These are phyloP conservation scores for Phytophthora crassamura DNA, from an alignment of 352 stramenopile species.

Conservation along the genomic window DNA sequence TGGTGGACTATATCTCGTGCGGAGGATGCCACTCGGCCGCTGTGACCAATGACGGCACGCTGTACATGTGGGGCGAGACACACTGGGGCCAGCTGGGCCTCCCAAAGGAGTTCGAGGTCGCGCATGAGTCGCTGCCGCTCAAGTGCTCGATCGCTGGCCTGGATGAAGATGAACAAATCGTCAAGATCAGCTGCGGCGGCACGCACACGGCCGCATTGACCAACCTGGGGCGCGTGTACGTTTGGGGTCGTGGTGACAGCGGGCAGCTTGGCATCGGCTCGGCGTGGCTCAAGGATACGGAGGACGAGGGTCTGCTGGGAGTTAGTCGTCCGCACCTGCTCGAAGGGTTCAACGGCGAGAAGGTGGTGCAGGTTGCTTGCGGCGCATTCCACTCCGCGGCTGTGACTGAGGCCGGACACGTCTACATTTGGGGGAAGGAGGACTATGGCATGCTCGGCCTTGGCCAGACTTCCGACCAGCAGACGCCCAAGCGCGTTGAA, in stretches of 20 bases:
- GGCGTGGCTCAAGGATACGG: conserved; percentile 66
- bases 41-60: conserved; percentile 64
- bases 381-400: conserved; percentile 85
- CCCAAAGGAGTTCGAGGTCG: conserved; percentile 62
- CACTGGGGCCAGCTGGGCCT: conserved; percentile 85
- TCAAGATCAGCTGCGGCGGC: conserved; percentile 84
- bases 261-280: conserved; percentile 77
- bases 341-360: conserved; percentile 72
- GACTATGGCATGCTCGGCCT: conserved; percentile 90
- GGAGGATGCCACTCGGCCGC: conserved; percentile 84
- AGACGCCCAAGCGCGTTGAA: conserved; percentile 60
- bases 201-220: conserved; percentile 80
- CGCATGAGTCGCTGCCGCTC: conserved; percentile 67
- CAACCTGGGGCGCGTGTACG: conserved; percentile 74
- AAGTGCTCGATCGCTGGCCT: conserved; percentile 67
- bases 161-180: conserved; percentile 57
- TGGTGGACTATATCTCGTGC: conserved; percentile 81
- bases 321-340: conserved; percentile 65
- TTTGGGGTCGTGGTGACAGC: conserved; percentile 82
- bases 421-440: conserved; percentile 89
- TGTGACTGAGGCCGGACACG: conserved; percentile 66
- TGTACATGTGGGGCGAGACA: conserved; percentile 88
- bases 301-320: conserved; percentile 64
- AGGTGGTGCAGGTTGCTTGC: conserved; percentile 81
- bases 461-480: conserved; percentile 75